These are phyloP conservation scores for Ogataea dorogensis DNA, from an alignment of 805 yeast species.

Conservation along the genomic window DNA sequence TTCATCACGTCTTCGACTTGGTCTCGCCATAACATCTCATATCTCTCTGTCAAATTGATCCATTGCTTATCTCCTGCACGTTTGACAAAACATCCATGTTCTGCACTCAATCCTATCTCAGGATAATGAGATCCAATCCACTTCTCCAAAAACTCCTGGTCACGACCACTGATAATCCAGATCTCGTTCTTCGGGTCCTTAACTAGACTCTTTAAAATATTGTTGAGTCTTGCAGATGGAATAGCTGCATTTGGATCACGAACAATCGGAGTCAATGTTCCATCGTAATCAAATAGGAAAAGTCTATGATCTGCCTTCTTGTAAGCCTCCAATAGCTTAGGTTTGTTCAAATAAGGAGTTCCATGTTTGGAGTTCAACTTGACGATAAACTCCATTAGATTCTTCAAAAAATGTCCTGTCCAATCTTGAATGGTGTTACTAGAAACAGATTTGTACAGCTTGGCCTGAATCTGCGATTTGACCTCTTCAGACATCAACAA, in stretches of 20 bases:
- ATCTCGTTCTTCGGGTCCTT: constrained; percentile 80
- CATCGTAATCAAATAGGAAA: constrained; percentile 94
- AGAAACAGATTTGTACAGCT: constrained; percentile 62
- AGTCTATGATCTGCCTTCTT: constrained; percentile 62
- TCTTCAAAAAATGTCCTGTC: constrained; percentile 62
- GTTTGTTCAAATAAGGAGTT: constrained; percentile 81
- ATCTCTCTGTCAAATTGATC: constrained; percentile 78
- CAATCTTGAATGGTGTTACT: constrained; percentile 76
- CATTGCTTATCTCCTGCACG: constrained; percentile 64
- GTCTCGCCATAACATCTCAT: constrained; percentile 95
- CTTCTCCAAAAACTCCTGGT: constrained; percentile 80
- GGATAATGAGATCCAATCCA: constrained; percentile 74
- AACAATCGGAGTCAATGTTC: constrained; percentile 95
- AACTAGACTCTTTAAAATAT: constrained; percentile 57
- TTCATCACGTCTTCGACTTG: constrained; percentile 72
- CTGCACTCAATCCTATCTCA: constrained; percentile 83
- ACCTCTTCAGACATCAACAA: constrained; percentile 52
- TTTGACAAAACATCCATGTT: constrained; percentile 94
- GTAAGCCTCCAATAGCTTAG: constrained; percentile 59
- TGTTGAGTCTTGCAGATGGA: constrained; percentile 72
- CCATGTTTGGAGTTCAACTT: constrained; percentile 46
- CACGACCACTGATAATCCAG: constrained; percentile 97
- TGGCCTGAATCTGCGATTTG: constrained; percentile 46
- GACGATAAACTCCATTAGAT: constrained; percentile 33
- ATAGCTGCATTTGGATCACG: constrained; percentile 98